Conservation (phyloP, 192 early-diverging fungal genomes). For the Backusella westeae region DNA sequence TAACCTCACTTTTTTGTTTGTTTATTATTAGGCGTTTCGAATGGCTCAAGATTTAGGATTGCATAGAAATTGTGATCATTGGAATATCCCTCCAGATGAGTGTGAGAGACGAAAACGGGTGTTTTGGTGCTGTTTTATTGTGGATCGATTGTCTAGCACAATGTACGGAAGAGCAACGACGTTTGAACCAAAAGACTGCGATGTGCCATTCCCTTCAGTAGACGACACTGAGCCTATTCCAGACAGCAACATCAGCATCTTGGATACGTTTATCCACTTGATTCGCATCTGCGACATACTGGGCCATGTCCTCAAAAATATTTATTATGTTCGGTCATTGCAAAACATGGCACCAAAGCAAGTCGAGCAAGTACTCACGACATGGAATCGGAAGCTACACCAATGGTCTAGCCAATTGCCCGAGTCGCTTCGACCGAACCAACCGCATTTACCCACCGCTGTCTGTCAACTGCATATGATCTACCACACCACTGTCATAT, state of each 20-base stretch:
- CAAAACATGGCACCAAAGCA: constrained; percentile 1
- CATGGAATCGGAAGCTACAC: constrained; percentile 11
- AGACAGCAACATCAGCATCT: constrained; percentile 18
- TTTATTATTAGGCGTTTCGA: constrained; percentile 48
- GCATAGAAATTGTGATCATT: constrained; percentile 61
- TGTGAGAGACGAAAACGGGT: constrained; percentile 63
- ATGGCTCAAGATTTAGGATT: constrained; percentile 77
- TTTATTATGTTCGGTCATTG: constrained; percentile 43
- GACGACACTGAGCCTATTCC: constrained; percentile 16
- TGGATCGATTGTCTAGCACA: constrained; percentile 64
- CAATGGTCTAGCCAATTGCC: constrained; percentile 46
- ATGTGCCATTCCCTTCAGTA: constrained; percentile 32
- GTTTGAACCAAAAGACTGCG: constrained; percentile 44
- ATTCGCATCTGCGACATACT: constrained; percentile 37
- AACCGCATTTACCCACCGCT: not conserved
- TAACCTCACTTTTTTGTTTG: not conserved
- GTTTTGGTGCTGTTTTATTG: constrained; percentile 73
- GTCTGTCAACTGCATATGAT: constrained; percentile 41
- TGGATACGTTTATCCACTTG: constrained; percentile 15
- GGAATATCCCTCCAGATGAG: constrained; percentile 53
- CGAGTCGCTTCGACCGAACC: constrained; percentile 16
- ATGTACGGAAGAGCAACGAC: constrained; percentile 56
- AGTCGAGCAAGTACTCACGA: constrained; percentile 16
- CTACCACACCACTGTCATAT: constrained; percentile 50
- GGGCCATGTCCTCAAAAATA: constrained; percentile 47